A percentile compares a stretch with the other conserved stretches of the same genome.
Evolutionary conservation across 345 rosid genomes (phyloP).

Genomic region (Gossypium arboreum): DNA sequence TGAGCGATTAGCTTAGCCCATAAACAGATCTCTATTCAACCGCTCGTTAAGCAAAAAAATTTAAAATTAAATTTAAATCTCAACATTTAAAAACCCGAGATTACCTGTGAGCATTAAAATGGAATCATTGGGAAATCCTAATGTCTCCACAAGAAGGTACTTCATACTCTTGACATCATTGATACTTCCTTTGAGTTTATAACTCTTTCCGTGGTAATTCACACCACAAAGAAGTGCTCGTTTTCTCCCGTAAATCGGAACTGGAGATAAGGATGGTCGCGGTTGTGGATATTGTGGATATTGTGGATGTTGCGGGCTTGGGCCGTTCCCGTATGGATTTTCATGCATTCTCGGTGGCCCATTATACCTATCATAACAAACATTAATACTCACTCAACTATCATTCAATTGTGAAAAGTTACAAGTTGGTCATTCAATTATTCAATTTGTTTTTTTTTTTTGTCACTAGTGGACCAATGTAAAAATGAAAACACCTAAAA

Average conservation of each 20-base stretch:
- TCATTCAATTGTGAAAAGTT: too few species aligned
- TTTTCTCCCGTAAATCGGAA: slow-evolving; percentile 34
- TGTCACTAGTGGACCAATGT: fast-evolving
- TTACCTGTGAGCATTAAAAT: slow-evolving; percentile 30
- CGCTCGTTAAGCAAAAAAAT: too few species aligned
- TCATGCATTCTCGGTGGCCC: slow-evolving; percentile 1
- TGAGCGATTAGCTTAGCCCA: too few species aligned
- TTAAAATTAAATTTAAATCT: too few species aligned
- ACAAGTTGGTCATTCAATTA: too few species aligned
- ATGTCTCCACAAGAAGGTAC: slow-evolving; percentile 36
- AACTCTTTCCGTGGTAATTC: slow-evolving; percentile 38
- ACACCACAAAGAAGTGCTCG: slow-evolving; percentile 57
- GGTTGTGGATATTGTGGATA: slow-evolving; percentile 20
- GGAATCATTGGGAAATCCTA: slow-evolving; percentile 45
- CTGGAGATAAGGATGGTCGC: slow-evolving; percentile 11
- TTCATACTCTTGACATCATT: slow-evolving; percentile 55
- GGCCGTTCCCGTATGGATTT: neutral
- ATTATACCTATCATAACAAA: slow-evolving; percentile 14
- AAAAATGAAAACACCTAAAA: too few species aligned
- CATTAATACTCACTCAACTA: too few species aligned
- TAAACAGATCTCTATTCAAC: too few species aligned
- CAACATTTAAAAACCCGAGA: too few species aligned
- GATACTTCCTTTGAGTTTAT: slow-evolving; percentile 43
- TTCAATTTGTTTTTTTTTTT: too few species aligned
- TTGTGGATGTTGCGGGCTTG: slow-evolving; percentile 12